Evolutionary conservation across 768 basidiomycete genomes (phyloP).

Genomic region (Boletus tomentosulus): DNA sequence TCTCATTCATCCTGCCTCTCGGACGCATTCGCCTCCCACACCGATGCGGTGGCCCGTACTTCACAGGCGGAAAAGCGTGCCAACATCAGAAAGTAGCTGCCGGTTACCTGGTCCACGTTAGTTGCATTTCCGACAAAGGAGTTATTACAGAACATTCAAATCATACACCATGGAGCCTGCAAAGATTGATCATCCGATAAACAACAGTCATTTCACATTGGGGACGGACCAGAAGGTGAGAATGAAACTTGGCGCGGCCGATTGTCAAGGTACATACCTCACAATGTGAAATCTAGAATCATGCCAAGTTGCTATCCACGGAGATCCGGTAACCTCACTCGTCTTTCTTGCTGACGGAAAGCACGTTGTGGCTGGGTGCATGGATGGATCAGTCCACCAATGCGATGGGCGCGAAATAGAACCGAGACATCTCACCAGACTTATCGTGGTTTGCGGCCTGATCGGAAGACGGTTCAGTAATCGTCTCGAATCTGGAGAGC

Average conservation of each 20-base stretch:
- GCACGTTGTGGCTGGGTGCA: conserved; percentile 2
- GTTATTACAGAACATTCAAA: no score
- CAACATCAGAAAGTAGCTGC: no score
- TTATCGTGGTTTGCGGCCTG: neutral
- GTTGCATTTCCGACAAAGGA: no score
- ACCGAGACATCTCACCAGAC: conserved; percentile 3
- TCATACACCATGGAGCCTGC: no score
- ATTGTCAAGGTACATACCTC: neutral
- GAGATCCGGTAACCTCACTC: neutral
- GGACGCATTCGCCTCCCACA: no score
- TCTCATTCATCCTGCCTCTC: no score
- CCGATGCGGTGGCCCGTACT: no score
- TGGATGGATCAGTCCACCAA: conserved; percentile 6
- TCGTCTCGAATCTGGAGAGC: conserved; percentile 1
- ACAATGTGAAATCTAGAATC: neutral
- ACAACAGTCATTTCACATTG: no score
- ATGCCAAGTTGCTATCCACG: neutral
- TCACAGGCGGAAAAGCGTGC: no score
- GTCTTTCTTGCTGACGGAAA: conserved; percentile 8
- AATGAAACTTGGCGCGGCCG: neutral
- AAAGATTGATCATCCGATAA: no score
- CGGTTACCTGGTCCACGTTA: no score
- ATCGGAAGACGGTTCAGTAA: conserved; percentile 1
- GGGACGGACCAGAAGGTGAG: neutral
- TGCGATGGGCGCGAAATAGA: neutral